These are phyloP conservation scores for Garcileccinum viscosum DNA, from an alignment of 1,284 basidiomycete genomes.

Conservation along the genomic window DNA sequence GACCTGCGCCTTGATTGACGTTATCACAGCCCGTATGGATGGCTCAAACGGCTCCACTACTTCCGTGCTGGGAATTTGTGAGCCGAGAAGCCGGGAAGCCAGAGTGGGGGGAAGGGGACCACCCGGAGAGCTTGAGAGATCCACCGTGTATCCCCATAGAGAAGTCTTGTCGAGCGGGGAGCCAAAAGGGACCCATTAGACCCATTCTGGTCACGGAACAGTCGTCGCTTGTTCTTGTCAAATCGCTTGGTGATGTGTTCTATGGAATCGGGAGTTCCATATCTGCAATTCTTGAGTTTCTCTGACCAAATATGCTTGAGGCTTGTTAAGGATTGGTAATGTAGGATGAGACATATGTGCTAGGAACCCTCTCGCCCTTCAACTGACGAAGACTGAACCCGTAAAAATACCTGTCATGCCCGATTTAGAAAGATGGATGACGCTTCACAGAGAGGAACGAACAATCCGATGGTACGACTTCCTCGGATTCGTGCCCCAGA, in stretches of 20 bases:
- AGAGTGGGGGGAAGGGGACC: constrained; percentile 25
- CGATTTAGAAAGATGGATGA: constrained; percentile 9
- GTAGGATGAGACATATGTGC: constrained; percentile 49
- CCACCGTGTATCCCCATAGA: constrained; percentile 74
- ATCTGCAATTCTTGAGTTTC: constrained; percentile 72
- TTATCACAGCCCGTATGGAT: constrained; percentile 72
- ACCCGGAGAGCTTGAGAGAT: constrained; percentile 75
- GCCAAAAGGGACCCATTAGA: constrained; percentile 78
- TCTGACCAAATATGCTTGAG: constrained; percentile 45
- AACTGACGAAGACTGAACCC: constrained; percentile 81
- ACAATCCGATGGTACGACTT: constrained; percentile 82
- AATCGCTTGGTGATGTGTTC: constrained; percentile 77
- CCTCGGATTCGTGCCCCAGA: constrained; percentile 71
- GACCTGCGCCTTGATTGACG: constrained; percentile 72
- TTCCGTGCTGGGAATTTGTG: constrained; percentile 46
- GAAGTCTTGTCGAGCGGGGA: constrained; percentile 78
- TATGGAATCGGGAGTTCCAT: constrained; percentile 68
- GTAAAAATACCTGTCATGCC: constrained; percentile 67
- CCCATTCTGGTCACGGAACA: constrained; percentile 72
- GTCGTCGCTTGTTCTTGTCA: constrained; percentile 79
- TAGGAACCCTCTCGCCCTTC: constrained; percentile 70
- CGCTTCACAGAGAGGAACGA: constrained; percentile 29
- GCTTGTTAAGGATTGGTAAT: not conserved
- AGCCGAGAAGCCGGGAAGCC: constrained; percentile 13
- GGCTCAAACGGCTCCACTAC: constrained; percentile 79